Evolutionary conservation across 176 grass and related monocot genomes (phyloP).

Genomic region (Pontederia crassipes): DNA sequence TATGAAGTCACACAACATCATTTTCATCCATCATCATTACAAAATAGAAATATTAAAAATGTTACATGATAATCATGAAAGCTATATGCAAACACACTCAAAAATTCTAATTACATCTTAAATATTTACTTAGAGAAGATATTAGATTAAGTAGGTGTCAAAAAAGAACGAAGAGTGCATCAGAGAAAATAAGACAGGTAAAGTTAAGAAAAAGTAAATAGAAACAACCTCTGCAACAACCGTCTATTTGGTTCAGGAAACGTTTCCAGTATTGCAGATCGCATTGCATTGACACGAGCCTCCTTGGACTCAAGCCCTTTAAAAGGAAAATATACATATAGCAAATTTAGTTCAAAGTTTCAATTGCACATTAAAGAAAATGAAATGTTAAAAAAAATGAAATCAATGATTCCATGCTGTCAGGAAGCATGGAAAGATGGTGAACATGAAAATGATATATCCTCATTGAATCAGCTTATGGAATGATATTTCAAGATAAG

Average conservation of each 20-base stretch:
- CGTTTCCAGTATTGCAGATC: slow-evolving; percentile 70
- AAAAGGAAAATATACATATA: slow-evolving; percentile 22
- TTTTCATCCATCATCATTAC: no score
- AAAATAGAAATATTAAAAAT: no score
- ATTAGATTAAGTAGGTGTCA: neutral
- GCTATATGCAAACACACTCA: neutral
- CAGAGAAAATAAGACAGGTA: slow-evolving; percentile 1
- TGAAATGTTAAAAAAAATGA: no score
- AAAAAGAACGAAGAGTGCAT: neutral
- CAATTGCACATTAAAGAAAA: no score
- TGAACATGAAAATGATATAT: no score
- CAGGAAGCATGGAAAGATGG: no score
- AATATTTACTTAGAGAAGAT: neutral
- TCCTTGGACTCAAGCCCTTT: slow-evolving; percentile 77
- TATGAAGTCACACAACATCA: no score
- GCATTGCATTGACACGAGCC: slow-evolving; percentile 87
- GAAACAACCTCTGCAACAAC: slow-evolving; percentile 71
- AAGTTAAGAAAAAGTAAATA: slow-evolving; percentile 13
- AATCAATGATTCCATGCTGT: no score
- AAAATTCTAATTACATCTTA: neutral
- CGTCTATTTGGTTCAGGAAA: slow-evolving; percentile 93
- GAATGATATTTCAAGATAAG: no score
- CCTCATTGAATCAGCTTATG: no score
- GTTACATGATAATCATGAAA: no score
- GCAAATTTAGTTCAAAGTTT: slow-evolving; percentile 2